Conservation (phyloP, 1,139 yeast species). For the Pneumocystis jirovecii region DNA sequence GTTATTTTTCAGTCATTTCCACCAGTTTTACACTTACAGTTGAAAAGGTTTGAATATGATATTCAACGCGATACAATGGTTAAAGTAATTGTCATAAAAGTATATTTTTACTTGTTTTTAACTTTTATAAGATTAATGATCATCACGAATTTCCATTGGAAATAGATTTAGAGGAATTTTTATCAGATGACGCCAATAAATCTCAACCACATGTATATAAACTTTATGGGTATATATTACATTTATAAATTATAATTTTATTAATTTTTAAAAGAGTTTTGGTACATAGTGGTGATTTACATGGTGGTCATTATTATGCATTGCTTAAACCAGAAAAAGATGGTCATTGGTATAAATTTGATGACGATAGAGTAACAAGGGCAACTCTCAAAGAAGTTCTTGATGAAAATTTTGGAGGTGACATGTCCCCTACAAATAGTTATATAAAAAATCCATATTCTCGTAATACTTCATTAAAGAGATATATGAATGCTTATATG, state of each 20-base stretch:
- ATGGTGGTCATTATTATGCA: slow-evolving; percentile 93
- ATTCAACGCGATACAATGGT: slow-evolving; percentile 78
- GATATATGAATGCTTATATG: slow-evolving; percentile 94
- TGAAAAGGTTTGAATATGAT: slow-evolving; percentile 89
- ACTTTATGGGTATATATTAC: slow-evolving; percentile 38
- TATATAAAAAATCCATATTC: slow-evolving; percentile 16
- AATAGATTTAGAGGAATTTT: slow-evolving; percentile 64
- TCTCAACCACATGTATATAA: slow-evolving; percentile 60
- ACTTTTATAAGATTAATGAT: slow-evolving; percentile 56
- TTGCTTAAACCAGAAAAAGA: slow-evolving; percentile 66
- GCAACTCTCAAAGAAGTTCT: slow-evolving; percentile 75
- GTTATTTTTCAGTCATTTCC: slow-evolving; percentile 86
- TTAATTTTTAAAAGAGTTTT: slow-evolving; percentile 33
- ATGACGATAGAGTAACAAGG: slow-evolving; percentile 84
- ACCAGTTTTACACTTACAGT: slow-evolving; percentile 79
- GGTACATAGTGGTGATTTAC: slow-evolving; percentile 90
- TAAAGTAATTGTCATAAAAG: neutral
- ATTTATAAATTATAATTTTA: slow-evolving; percentile 20
- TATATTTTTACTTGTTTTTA: neutral
- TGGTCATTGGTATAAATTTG: slow-evolving; percentile 77
- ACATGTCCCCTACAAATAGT: slow-evolving; percentile 21
- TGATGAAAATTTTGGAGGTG: slow-evolving; percentile 84
- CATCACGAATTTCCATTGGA: slow-evolving; percentile 77
- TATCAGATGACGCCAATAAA: slow-evolving; percentile 45
- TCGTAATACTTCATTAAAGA: slow-evolving; percentile 24